Evolutionary conservation across 2,329 filamentous ascomycete genomes (phyloP).

Genomic region (Achaetomium macrosporum): DNA sequence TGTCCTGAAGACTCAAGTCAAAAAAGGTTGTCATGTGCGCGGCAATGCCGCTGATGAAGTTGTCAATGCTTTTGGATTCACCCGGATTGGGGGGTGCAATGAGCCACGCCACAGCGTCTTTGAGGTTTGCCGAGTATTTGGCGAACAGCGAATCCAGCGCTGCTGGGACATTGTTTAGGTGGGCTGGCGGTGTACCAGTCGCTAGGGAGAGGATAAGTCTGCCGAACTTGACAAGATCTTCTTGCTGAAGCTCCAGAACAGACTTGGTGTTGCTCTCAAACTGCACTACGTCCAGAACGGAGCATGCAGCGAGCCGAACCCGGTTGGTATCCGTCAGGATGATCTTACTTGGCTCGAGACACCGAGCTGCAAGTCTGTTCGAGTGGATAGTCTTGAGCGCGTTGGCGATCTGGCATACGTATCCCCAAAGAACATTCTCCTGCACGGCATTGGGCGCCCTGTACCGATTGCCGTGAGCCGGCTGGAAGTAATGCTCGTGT

Average conservation of each 20-base stretch:
- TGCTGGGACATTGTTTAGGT: conserved; percentile 57
- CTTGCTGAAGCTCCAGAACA: conserved; percentile 72
- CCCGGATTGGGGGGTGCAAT: conserved; percentile 55
- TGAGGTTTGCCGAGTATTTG: conserved; percentile 71
- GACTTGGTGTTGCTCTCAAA: conserved; percentile 61
- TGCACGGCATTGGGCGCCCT: conserved; percentile 39
- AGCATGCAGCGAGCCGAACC: conserved; percentile 80
- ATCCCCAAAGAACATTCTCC: conserved; percentile 81
- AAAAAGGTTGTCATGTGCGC: conserved; percentile 69
- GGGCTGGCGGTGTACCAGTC: conserved; percentile 54
- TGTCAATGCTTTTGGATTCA: conserved; percentile 67
- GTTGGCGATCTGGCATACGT: conserved; percentile 85
- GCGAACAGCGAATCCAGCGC: conserved; percentile 68
- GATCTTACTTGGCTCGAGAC: conserved; percentile 83
- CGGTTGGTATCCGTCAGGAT: conserved; percentile 86
- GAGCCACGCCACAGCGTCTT: conserved; percentile 77
- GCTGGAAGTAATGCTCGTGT: conserved; percentile 68
- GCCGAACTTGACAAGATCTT: conserved; percentile 81
- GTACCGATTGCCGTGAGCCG: conserved; percentile 40
- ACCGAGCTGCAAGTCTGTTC: conserved; percentile 73
- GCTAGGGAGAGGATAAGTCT: conserved; percentile 77
- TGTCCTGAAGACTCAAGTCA: conserved; percentile 71
- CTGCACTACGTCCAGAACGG: conserved; percentile 82
- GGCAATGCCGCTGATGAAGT: conserved; percentile 72
- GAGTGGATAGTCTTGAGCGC: conserved; percentile 82